These are phyloP conservation scores for Daldinia eschscholtzii DNA, from an alignment of 2,329 filamentous ascomycete species.

Conservation along the genomic window DNA sequence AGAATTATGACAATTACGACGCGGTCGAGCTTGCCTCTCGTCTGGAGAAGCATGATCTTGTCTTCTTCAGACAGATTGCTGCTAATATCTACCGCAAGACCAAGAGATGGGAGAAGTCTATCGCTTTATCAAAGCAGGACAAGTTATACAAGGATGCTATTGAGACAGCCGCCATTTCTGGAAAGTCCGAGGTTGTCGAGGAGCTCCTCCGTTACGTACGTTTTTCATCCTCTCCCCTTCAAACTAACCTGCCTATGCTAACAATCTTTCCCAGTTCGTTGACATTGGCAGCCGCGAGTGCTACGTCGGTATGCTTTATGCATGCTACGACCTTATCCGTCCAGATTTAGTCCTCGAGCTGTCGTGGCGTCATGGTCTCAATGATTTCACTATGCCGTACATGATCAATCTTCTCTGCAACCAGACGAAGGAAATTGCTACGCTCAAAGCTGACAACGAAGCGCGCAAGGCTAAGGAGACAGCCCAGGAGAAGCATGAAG, in stretches of 20 bases:
- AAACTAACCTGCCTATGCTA: conserved; percentile 48
- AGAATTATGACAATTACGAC: conserved; percentile 99
- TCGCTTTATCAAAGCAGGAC: conserved; percentile 97
- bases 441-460: conserved; percentile 95
- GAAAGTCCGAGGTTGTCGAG: conserved; percentile 92
- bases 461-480: conserved; percentile 84
- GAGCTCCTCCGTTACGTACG: conserved; percentile 96
- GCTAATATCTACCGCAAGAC: conserved; percentile 99
- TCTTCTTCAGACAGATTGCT: conserved; percentile 99
- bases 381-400: conserved; percentile 99
- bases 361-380: conserved; percentile 94
- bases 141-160: conserved; percentile 99
- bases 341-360: conserved; percentile 94
- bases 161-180: conserved; percentile 93
- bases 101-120: conserved; percentile 99
- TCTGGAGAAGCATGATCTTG: conserved; percentile 95
- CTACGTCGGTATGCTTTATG: conserved; percentile 99
- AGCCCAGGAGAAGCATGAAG: conserved; percentile 84
- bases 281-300: conserved; percentile 99
- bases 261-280: conserved; percentile 77
- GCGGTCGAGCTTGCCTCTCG: conserved; percentile 91
- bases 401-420: conserved; percentile 98
- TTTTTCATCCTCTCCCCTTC: conserved; percentile 51
- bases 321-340: conserved; percentile 96
- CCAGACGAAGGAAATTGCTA: conserved; percentile 86